phyloP scores from a whole-genome alignment of 2,329 filamentous ascomycete species.

The Bertia moriformis region DNA sequence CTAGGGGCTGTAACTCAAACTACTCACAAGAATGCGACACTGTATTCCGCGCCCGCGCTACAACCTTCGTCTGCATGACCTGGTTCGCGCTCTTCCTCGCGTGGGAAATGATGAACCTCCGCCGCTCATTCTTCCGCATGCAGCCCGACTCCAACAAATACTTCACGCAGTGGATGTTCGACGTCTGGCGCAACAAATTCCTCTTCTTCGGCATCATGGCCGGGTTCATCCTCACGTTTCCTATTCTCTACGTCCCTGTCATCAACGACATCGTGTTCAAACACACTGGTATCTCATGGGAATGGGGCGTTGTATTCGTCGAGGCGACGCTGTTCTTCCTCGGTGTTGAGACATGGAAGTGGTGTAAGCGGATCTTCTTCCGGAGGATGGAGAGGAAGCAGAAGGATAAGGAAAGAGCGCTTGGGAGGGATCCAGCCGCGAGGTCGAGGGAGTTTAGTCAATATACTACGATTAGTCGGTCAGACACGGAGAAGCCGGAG shows the following conservation, averaged over 20 bases:
- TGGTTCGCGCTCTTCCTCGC: constrained; percentile 67
- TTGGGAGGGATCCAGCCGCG: not conserved
- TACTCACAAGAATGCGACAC: constrained; percentile 40
- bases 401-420: not conserved
- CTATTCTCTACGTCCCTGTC: constrained; percentile 40
- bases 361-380: constrained; percentile 31
- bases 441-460: not conserved
- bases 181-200: constrained; percentile 61
- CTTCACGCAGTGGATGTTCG: constrained; percentile 51
- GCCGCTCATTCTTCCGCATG: constrained; percentile 63
- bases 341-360: constrained; percentile 46
- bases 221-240: constrained; percentile 32
- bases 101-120: constrained; percentile 65
- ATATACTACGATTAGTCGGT: not conserved
- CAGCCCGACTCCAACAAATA: constrained; percentile 44
- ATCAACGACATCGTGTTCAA: constrained; percentile 45
- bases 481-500: not conserved
- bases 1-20: constrained; percentile 41
- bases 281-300: constrained; percentile 45
- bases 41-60: constrained; percentile 59
- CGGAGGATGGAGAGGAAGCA: constrained; percentile 4
- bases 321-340: constrained; percentile 37
- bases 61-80: constrained; percentile 60
- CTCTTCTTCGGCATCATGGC: constrained; percentile 47
- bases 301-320: constrained; percentile 46